These are phyloP conservation scores for Penicillium fuscoglaucum DNA, from an alignment of 2,329 filamentous ascomycete species.

Conservation along the genomic window DNA sequence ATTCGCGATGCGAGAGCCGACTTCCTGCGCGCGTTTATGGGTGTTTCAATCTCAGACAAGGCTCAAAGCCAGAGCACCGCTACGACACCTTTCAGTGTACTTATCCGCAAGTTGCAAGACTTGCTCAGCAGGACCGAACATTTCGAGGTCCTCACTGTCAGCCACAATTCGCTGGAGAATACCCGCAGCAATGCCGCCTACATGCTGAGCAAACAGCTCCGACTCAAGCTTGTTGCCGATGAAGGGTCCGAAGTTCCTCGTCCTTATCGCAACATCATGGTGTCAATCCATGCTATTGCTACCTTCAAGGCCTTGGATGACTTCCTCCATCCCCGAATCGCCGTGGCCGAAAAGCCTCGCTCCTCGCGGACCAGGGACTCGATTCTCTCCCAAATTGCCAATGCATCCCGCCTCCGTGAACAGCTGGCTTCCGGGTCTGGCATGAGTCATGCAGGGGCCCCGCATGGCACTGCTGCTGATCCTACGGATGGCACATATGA, in stretches of 20 bases:
- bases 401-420: conserved; percentile 64
- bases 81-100: conserved; percentile 80
- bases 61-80: conserved; percentile 66
- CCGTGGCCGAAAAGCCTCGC: conserved; percentile 71
- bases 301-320: conserved; percentile 97
- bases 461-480: conserved; percentile 41
- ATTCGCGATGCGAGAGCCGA: conserved; percentile 67
- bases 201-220: conserved; percentile 94
- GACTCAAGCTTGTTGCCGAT: conserved; percentile 83
- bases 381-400: conserved; percentile 70
- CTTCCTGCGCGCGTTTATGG: conserved; percentile 93
- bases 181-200: conserved; percentile 88
- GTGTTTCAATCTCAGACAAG: conserved; percentile 60
- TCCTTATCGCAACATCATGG: conserved; percentile 90
- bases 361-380: conserved; percentile 60
- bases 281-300: conserved; percentile 96
- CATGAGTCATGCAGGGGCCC: conserved; percentile 15
- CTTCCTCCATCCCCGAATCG: conserved; percentile 88
- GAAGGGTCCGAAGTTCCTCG: conserved; percentile 83
- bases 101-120: conserved; percentile 94
- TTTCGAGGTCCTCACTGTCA: conserved; percentile 95
- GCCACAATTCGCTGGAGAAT: conserved; percentile 86
- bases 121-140: conserved; percentile 94
- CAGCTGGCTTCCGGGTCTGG: conserved; percentile 35
- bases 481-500: conserved; percentile 40